phyloP scores from a whole-genome alignment of 73 alveolate genomes.

The Paraurostyla sp. region DNA sequence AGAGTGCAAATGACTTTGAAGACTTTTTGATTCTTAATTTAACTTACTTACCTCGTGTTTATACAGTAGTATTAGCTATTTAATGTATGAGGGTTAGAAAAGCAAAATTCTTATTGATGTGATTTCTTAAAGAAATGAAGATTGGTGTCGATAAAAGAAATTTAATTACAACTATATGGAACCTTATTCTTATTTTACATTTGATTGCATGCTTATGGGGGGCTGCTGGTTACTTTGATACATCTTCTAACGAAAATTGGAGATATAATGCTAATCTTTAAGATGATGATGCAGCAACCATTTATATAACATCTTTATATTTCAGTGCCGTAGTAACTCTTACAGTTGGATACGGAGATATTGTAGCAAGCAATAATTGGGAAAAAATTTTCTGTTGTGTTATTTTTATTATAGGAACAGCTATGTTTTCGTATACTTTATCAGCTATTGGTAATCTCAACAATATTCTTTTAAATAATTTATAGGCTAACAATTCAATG shows the following conservation, averaged over 20 bases:
- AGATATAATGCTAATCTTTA: not conserved
- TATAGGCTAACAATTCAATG: constrained; percentile 19
- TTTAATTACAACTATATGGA: constrained; percentile 7
- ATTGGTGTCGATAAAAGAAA: constrained; percentile 39
- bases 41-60: constrained; percentile 57
- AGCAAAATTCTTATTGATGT: not conserved
- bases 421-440: constrained; percentile 6
- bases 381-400: constrained; percentile 76
- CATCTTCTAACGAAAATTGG: constrained; percentile 24
- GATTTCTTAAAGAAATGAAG: constrained; percentile 19
- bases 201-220: constrained; percentile 75
- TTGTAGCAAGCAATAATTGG: constrained; percentile 65
- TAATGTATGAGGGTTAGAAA: constrained; percentile 51
- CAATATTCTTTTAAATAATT: not conserved
- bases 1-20: not conserved
- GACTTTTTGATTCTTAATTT: constrained; percentile 35
- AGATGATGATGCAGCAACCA: not conserved
- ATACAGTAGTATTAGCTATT: not conserved
- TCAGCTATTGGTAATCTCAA: too few species aligned
- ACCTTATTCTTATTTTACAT: constrained; percentile 52
- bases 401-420: constrained; percentile 28
- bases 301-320: constrained; percentile 79
- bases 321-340: constrained; percentile 88
- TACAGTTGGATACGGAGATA: constrained; percentile 90
- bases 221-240: constrained; percentile 46